Evolutionary conservation across 2,329 filamentous ascomycete genomes (phyloP).

Genomic region (Monosporascus sp.): DNA sequence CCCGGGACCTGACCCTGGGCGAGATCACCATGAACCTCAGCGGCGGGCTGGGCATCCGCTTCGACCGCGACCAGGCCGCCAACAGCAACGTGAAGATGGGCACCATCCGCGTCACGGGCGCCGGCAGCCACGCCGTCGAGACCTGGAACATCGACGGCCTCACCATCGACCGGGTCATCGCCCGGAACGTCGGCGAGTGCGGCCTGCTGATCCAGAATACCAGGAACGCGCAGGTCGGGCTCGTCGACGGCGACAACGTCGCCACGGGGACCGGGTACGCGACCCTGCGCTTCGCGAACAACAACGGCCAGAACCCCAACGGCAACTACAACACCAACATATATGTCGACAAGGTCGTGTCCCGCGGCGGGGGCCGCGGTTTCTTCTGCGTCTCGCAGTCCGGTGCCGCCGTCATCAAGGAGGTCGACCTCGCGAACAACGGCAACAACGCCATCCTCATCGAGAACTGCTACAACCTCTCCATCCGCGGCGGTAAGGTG

Average conservation of each 20-base stretch:
- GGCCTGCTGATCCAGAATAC: conserved; percentile 51
- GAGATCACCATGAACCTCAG: conserved; percentile 50
- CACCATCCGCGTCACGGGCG: conserved; percentile 45
- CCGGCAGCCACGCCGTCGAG: conserved; percentile 52
- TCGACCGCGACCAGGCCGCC: conserved; percentile 48
- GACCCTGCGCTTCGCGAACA: conserved; percentile 52
- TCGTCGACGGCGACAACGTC: conserved; percentile 53
- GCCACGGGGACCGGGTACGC: conserved; percentile 48
- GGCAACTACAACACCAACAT: conserved; percentile 49
- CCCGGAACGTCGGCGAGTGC: conserved; percentile 49
- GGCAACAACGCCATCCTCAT: conserved; percentile 53
- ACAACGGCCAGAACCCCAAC: conserved; percentile 44
- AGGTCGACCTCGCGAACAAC: conserved; percentile 45
- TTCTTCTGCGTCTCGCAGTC: conserved; percentile 54
- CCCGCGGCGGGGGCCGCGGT: conserved; percentile 51
- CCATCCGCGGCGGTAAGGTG: conserved; percentile 45
- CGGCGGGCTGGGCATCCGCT: conserved; percentile 51
- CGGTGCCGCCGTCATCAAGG: conserved; percentile 45
- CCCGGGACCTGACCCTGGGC: conserved; percentile 41
- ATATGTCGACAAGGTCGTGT: conserved; percentile 46
- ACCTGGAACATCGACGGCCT: conserved; percentile 55
- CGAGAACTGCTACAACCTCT: conserved; percentile 55
- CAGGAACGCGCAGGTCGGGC: conserved; percentile 45
- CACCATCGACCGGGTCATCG: conserved; percentile 46
- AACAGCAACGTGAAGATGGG: conserved; percentile 52